Conservation (phyloP, 768 basidiomycete species). For the Dioszegia aurantiaca region DNA sequence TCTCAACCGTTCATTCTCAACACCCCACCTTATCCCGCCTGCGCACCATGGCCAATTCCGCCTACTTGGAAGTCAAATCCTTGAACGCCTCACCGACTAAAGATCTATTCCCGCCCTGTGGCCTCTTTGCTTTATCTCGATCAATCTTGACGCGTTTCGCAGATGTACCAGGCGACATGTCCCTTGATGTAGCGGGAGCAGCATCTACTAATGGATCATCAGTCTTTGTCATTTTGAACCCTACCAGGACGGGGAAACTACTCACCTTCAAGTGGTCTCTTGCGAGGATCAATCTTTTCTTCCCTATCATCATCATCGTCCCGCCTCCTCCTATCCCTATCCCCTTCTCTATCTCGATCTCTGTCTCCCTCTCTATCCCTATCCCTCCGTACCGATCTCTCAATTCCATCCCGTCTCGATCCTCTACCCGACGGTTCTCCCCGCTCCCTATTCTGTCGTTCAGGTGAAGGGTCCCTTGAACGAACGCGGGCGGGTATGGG, state of each 20-base stretch:
- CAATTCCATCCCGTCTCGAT: neutral
- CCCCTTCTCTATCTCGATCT: neutral
- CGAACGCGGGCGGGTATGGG: constrained; percentile 10
- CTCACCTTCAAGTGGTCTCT: constrained; percentile 40
- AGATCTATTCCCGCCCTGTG: no score
- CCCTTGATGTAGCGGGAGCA: constrained; percentile 27
- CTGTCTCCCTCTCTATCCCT: neutral
- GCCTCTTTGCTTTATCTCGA: neutral
- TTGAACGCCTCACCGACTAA: no score
- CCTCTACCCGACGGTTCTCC: neutral
- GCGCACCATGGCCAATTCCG: no score
- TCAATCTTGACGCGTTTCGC: constrained; percentile 30
- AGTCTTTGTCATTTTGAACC: no score
- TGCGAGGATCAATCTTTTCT: constrained; percentile 9
- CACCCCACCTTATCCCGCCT: no score
- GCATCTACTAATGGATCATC: no score
- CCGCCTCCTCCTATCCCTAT: no score
- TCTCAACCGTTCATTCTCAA: no score
- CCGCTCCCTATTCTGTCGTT: neutral
- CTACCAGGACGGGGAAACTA: no score
- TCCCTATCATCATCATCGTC: no score
- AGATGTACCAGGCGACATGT: constrained; percentile 32
- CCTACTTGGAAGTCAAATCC: no score
- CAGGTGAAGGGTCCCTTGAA: constrained; percentile 3
- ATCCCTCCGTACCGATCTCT: neutral